A percentile compares a stretch with the other conserved stretches of the same genome.
These are phyloP conservation scores for Fistulinella cinereoalba DNA, from an alignment of 1,284 basidiomycete species.

Conservation along the genomic window DNA sequence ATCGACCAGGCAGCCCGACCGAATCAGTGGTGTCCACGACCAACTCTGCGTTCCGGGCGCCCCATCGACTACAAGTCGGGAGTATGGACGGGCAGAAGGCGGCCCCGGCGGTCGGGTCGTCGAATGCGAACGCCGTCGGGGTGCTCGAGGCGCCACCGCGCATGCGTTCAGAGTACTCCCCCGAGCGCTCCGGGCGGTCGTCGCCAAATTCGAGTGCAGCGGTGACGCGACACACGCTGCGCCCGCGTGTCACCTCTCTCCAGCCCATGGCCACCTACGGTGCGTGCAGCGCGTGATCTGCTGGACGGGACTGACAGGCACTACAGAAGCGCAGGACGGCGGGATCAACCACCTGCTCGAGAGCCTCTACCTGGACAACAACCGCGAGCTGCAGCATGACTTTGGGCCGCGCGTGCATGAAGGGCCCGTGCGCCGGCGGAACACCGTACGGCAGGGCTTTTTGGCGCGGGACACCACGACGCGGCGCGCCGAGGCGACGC, in stretches of 20 bases:
- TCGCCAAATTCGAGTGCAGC: constrained; percentile 63
- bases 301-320: no score
- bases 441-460: constrained; percentile 62
- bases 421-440: constrained; percentile 73
- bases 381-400: constrained; percentile 79
- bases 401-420: constrained; percentile 86
- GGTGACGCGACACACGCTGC: constrained; percentile 46
- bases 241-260: constrained; percentile 47
- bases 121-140: constrained; percentile 73
- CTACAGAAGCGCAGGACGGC: constrained; percentile 78
- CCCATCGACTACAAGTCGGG: constrained; percentile 63
- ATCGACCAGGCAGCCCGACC: constrained; percentile 67
- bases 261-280: constrained; percentile 70
- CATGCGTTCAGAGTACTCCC: constrained; percentile 58
- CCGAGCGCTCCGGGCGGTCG: constrained; percentile 64
- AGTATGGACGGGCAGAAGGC: constrained; percentile 74
- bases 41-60: constrained; percentile 58
- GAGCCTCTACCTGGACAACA: constrained; percentile 85
- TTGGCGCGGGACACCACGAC: constrained; percentile 42
- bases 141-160: constrained; percentile 68
- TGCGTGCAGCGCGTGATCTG: no score
- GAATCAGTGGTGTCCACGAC: constrained; percentile 69
- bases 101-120: constrained; percentile 80
- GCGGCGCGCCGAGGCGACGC: constrained; percentile 66
- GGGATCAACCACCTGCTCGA: constrained; percentile 85